phyloP scores from a whole-genome alignment of 2,329 filamentous ascomycete genomes.

The Sporothrix variecibatus region DNA sequence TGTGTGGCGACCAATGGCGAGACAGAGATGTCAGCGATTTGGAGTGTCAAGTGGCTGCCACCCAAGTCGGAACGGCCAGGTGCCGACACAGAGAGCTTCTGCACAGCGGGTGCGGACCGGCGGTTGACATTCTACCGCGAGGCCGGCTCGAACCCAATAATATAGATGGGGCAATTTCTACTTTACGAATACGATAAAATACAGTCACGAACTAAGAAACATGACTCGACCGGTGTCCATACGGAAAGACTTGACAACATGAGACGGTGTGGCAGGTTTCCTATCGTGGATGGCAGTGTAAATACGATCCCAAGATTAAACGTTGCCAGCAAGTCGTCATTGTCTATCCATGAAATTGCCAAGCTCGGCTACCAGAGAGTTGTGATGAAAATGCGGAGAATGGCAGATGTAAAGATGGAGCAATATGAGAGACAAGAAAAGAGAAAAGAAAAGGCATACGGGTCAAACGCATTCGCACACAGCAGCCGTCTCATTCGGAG shows the following conservation, averaged over 20 bases:
- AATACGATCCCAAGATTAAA: neutral
- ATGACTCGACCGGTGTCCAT: neutral
- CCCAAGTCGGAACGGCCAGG: conserved; percentile 62
- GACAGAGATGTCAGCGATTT: conserved; percentile 77
- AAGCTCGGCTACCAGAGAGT: neutral
- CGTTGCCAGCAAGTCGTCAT: neutral
- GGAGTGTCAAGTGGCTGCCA: conserved; percentile 76
- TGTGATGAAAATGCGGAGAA: neutral
- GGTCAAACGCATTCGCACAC: neutral
- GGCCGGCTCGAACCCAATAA: conserved; percentile 47
- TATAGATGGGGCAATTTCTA: neutral
- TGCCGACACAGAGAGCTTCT: conserved; percentile 63
- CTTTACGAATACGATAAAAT: neutral
- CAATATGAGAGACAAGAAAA: neutral
- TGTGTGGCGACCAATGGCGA: conserved; percentile 95
- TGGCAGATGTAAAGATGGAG: neutral
- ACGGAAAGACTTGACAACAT: neutral
- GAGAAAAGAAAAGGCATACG: neutral
- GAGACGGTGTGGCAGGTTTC: neutral
- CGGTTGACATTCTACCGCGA: conserved; percentile 83
- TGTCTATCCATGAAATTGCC: neutral
- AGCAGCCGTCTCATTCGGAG: neutral
- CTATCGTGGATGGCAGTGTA: too few relatives aligned
- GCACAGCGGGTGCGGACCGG: conserved; percentile 73
- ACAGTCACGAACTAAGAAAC: neutral